phyloP scores from a whole-genome alignment of 2,329 filamentous ascomycete genomes.

The Aspergillus hiratsukae region DNA sequence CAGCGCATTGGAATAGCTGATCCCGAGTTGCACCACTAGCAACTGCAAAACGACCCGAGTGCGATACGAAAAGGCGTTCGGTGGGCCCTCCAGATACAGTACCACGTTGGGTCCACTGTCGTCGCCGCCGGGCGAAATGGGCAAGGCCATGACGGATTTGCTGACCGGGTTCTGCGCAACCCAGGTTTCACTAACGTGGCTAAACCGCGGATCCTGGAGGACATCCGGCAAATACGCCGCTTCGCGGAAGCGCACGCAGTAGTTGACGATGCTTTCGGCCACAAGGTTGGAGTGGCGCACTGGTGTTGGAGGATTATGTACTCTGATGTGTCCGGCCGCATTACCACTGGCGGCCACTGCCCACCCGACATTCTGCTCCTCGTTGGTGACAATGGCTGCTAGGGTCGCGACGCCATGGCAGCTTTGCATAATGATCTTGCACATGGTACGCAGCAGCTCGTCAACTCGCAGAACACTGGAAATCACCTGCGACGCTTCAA shows the following conservation, averaged over 20 bases:
- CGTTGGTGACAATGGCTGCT: constrained; percentile 58
- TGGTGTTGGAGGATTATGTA: no score
- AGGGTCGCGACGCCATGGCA: constrained; percentile 55
- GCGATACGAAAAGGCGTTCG: constrained; percentile 61
- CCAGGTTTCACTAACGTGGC: constrained; percentile 56
- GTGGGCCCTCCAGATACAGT: constrained; percentile 54
- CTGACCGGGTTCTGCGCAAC: constrained; percentile 47
- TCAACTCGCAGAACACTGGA: constrained; percentile 63
- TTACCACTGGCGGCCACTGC: constrained; percentile 54
- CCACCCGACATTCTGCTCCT: constrained; percentile 53
- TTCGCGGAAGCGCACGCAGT: constrained; percentile 59
- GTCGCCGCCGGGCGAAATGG: constrained; percentile 37
- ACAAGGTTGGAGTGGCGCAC: constrained; percentile 20
- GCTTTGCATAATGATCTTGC: constrained; percentile 60
- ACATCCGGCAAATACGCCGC: constrained; percentile 61
- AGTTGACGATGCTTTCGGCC: constrained; percentile 58
- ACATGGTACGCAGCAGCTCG: constrained; percentile 59
- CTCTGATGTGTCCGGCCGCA: no score
- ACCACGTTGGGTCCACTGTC: no score
- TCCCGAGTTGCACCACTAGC: constrained; percentile 60
- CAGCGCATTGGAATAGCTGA: constrained; percentile 60
- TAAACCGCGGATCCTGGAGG: constrained; percentile 61
- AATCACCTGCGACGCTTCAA: constrained; percentile 61
- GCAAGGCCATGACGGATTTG: constrained; percentile 59
- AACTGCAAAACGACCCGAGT: constrained; percentile 50